Base-by-base conservation (phyloP, 148 eudicot genomes). In the Nepenthes mirabilis region DNA sequence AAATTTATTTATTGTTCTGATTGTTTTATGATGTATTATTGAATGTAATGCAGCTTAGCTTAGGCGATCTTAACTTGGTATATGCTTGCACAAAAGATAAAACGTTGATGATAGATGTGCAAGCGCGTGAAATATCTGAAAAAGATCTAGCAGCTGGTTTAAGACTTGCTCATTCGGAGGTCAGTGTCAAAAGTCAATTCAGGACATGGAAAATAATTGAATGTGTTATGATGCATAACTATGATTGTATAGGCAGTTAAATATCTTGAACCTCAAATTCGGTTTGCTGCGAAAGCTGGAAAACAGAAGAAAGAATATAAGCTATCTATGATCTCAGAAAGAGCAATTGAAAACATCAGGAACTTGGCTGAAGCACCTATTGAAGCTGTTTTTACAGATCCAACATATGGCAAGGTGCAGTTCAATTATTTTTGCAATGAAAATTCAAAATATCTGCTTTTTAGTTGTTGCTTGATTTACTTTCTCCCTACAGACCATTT, bases 51-150 rank as follows among this genome's bases (percentile, higher is more conserved):
- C 95, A 93, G 98, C 96, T 93, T 59, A 79, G 66, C 72, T 36
- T 79, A 65, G 88, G 98, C 57, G 98, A 93, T 70, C 98, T 93
- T 60, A 93, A 88, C 76, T 73, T 93, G 75, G 96, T 93, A 43
- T 93, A 93, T 76, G 96, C 98, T 59, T 93, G 98, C 79, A 93
- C 96, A 57, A 88, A 70, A 63, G 96, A 93, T 62, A 93, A 88
- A 80, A 86, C 98, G 9, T 64, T 93, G 80, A 93, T 93, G 98
- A 83, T 93, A 52, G 98, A 93, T 76, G 96, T 93, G 60, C 96
- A 88, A 79, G 91, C 98, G 64, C 95, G 88, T 60, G 88, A 78
- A 71, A 88, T 91, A 52, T 83, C 96, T 43, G 98, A 91, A 79
- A 93, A 73, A 53, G 98, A 93, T 77, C 70, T 93, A 14, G 81